These are phyloP conservation scores for Fraxinus sp. DNA, from an alignment of 305 asterid genomes.

Conservation along the genomic window DNA sequence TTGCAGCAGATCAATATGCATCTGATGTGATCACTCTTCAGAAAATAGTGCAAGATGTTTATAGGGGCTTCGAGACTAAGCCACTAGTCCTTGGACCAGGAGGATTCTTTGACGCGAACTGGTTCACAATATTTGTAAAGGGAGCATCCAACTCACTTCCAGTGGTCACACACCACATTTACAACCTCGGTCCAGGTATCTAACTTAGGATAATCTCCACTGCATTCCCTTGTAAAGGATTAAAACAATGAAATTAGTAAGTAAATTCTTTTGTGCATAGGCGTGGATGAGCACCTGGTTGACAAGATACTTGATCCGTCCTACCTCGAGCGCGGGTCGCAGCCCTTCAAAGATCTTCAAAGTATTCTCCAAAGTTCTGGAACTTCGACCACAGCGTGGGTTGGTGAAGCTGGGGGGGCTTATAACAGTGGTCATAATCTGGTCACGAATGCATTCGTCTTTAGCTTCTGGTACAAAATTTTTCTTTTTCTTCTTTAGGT, in stretches of 20 bases:
- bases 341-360: constrained; percentile 52
- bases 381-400: constrained; percentile 65
- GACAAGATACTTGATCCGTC: constrained; percentile 77
- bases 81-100: constrained; percentile 87
- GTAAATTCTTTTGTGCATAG: constrained; percentile 27
- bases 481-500: not conserved
- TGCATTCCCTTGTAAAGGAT: not conserved
- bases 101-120: constrained; percentile 60
- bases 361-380: constrained; percentile 41
- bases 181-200: constrained; percentile 90
- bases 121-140: constrained; percentile 52
- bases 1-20: constrained; percentile 65
- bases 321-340: constrained; percentile 62
- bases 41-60: constrained; percentile 46
- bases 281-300: constrained; percentile 60
- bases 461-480: constrained; percentile 66
- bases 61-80: constrained; percentile 36
- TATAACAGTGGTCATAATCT: constrained; percentile 72
- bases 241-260: not conserved
- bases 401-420: constrained; percentile 94
- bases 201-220: not conserved
- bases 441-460: constrained; percentile 74
- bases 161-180: constrained; percentile 77
- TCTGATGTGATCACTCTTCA: constrained; percentile 49
- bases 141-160: constrained; percentile 53